Percentiles rank a stretch among this genome's conserved stretches.
phyloP scores from a whole-genome alignment of 2,329 filamentous ascomycete species.

The Claviceps cyperi region DNA sequence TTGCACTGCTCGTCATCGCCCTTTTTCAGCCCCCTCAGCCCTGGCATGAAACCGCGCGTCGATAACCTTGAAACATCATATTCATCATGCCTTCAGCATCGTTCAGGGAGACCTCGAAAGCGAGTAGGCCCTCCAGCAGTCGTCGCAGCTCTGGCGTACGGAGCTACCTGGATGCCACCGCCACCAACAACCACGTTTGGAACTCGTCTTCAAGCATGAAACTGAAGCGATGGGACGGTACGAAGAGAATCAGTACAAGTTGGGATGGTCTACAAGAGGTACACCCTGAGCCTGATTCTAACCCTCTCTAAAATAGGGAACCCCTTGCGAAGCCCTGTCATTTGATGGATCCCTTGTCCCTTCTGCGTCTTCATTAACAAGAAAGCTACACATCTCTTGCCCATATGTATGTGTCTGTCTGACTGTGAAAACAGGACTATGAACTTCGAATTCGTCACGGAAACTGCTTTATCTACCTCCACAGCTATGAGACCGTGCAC shows the following conservation, averaged over 20 bases:
- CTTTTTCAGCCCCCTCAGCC: background rate
- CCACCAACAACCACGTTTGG: background rate
- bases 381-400: background rate
- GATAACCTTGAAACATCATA: background rate
- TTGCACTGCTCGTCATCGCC: background rate
- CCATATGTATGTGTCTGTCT: background rate
- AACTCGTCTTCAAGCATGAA: background rate
- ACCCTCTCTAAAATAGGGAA: background rate
- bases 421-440: constrained; percentile 39
- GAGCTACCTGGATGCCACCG: constrained; percentile 1
- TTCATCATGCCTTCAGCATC: background rate
- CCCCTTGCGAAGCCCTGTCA: background rate
- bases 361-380: background rate
- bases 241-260: constrained; percentile 1
- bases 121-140: background rate
- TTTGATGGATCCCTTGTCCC: background rate
- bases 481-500: constrained; percentile 21
- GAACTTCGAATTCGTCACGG: constrained; percentile 56
- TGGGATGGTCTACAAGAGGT: constrained; percentile 7
- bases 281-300: background rate
- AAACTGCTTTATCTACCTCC: constrained; percentile 57
- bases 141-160: background rate
- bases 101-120: background rate
- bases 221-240: constrained; percentile 8
- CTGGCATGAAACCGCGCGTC: background rate